Evolutionary conservation across 768 basidiomycete species (phyloP), one percentile per base, ranked within the genome.

Genomic region (Kwoniella sp.): DNA sequence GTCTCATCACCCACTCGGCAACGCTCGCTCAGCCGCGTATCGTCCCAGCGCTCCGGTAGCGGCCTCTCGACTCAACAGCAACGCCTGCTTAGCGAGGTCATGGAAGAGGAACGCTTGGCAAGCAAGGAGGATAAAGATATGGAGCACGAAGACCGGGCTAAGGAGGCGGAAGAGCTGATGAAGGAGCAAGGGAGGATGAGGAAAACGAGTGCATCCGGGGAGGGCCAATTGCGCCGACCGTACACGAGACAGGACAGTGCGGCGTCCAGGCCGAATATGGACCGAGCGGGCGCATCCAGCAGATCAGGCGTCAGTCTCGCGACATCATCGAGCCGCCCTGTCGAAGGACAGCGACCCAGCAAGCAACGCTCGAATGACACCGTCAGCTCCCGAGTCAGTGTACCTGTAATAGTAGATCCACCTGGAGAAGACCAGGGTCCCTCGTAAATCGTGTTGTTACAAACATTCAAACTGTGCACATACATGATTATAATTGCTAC

Each of bases 31-130:
- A 43, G 50, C 23, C 26, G 49, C 40, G 9, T 57, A 7, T 52
- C 46, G 6, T 47, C 36, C 20, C 33, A 27, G 20, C 46, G 37
- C 19, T 39, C 57, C 14, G 22, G 44, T 12, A 57, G 51, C 33
- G 25, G 45, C 29, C 39, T 61, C 28, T 55, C 53, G 5, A 41
- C 58, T 28, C 39, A 41, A 14, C 62, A 63, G 25, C 50, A 50
- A 39, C 48, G 47, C 19, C 27, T 63, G 20, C 32, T 59, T 25
- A 37, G 46, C 14, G 55, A 59, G 42, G 55, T 63, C 14, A 59
- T 63, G 57, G 46, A 47, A 36, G 62, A 63, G 31, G 62, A 63
- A 46, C n/a, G 39, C 9, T 15, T 25, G 15, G 50, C 46, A 10
- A 36, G 23, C 12, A 32, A 50, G 22, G 46, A 43, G n/a, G 42